Evolutionary conservation across 192 early-diverging fungal species (phyloP), one percentile per base, ranked within the genome.

Genomic region (Diversispora epigaea): DNA sequence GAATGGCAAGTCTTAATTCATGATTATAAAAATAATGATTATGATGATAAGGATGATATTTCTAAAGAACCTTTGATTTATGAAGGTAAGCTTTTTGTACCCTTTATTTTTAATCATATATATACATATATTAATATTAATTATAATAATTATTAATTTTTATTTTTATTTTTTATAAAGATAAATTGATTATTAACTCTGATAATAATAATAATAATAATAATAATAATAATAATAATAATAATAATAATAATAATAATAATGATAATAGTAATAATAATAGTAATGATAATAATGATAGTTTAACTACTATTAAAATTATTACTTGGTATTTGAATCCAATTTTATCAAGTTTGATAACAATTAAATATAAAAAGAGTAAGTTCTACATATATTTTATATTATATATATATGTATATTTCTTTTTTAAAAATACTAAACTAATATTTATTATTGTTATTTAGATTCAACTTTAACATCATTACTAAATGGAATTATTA

Each of bases 1-100:
- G 92, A 93, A 73, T 93, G 91, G 90, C 88, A 91, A 61, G 81
- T 82, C 5, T 63, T 85, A 9, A 43, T 87, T 39, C 79, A 85
- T 71, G 60, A 78, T 21, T 76, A 71, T 66, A 82, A 82, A 15
- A 74, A 77, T 32, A 76, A 78, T 21, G 75, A 69, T 32, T 71
- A 80, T 2, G 67, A 75, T 43, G 55, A 78, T 21, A 72, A 70
- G 4, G 64, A 79, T 52, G 43, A 68, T 15, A 55, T 47, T 19
- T 52, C 63, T 25, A 19, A 73, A 56, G 69, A 73, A 9, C 50
- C n/a, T 41, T 17, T 10, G 43, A 43, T 44, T n/a, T 44, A n/a
- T 15, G 39, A 64, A 5, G 4, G 6, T 32, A 40, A 43, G 19
- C 67, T 46, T 50, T 32, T 47, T 8, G 15, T 21, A n/a, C 49